These are phyloP conservation scores for Xylaria sp. DNA, from an alignment of 495 filamentous ascomycete genomes.

Conservation along the genomic window DNA sequence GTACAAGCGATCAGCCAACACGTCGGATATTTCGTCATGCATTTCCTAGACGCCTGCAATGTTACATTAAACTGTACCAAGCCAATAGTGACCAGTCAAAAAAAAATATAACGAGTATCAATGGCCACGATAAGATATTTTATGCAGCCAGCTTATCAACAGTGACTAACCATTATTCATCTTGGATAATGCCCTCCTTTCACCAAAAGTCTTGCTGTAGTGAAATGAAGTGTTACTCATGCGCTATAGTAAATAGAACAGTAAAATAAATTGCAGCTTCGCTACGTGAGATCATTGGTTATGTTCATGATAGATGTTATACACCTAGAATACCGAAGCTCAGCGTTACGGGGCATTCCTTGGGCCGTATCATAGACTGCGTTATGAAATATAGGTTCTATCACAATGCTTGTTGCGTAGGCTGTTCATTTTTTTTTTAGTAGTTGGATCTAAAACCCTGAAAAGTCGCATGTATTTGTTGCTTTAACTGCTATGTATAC, in stretches of 20 bases:
- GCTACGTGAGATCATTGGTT: neutral
- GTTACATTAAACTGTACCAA: neutral
- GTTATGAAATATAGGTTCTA: neutral
- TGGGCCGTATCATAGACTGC: neutral
- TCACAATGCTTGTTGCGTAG: neutral
- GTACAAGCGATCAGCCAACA: neutral
- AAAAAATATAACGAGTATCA: neutral
- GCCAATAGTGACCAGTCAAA: neutral
- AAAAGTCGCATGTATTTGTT: too few species aligned
- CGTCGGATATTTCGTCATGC: neutral
- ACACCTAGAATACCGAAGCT: neutral
- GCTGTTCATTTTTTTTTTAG: neutral
- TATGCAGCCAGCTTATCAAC: neutral
- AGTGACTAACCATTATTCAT: neutral
- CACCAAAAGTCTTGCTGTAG: neutral
- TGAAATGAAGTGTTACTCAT: neutral
- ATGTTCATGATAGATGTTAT: conserved; percentile 1
- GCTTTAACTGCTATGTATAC: neutral
- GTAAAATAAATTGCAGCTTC: neutral
- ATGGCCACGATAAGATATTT: neutral
- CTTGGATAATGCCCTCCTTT: neutral
- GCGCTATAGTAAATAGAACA: neutral
- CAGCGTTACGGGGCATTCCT: too few species aligned
- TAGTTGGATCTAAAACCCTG: neutral
- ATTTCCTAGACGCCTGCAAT: neutral